Percentiles rank a stretch among this genome's conserved stretches.
Conservation (phyloP, 129 eudicot species). For the Tagetes patula region DNA sequence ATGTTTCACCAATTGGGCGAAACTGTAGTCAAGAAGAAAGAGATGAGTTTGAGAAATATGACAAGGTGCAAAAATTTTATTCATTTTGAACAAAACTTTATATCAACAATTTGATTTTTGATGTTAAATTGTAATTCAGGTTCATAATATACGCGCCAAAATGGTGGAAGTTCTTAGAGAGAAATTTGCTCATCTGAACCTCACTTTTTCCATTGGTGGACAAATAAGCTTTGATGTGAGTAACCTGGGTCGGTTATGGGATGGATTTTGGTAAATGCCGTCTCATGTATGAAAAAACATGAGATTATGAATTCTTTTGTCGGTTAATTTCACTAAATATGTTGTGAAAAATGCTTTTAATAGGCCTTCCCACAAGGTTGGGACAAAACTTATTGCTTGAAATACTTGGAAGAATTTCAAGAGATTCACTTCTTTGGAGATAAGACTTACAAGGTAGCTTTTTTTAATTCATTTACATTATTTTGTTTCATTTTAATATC, state of each 20-base stretch:
- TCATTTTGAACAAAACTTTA: not conserved
- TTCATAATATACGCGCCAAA: conserved; percentile 69
- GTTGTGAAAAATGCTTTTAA: conserved; percentile 7
- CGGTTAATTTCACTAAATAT: not conserved
- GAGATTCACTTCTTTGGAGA: conserved; percentile 99
- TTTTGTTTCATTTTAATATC: not conserved
- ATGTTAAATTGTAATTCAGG: conserved; percentile 42
- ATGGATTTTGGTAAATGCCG: not conserved
- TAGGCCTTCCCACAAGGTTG: conserved; percentile 98
- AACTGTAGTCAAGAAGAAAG: conserved; percentile 99
- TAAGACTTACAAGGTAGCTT: conserved; percentile 81
- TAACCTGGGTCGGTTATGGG: not conserved
- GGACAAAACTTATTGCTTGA: conserved; percentile 99
- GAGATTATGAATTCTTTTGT: not conserved
- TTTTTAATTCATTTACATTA: not conserved
- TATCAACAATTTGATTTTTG: not conserved
- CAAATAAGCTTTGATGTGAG: conserved; percentile 99
- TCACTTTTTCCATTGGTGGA: conserved; percentile 91
- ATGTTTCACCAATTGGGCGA: conserved; percentile 96
- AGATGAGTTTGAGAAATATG: conserved; percentile 89
- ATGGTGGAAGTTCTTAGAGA: conserved; percentile 84
- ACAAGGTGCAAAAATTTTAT: conserved; percentile 59
- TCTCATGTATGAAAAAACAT: not conserved
- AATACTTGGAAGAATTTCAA: conserved; percentile 68
- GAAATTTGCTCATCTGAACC: conserved; percentile 80